Conservation (phyloP, 108 stramenopile species). For the Schizochytrium sp. region DNA sequence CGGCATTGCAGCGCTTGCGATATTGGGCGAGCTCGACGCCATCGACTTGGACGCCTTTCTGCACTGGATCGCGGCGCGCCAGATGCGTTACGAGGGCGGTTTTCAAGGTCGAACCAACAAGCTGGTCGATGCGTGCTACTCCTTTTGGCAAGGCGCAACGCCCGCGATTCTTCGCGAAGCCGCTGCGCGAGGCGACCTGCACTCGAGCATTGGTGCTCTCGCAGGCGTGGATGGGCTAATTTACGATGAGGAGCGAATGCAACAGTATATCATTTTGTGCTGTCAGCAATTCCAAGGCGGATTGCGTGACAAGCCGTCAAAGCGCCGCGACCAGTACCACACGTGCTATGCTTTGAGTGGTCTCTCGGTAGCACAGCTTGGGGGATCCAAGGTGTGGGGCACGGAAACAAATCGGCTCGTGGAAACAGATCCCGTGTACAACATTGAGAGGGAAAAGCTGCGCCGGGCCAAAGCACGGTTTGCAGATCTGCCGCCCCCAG, state of each 20-base stretch:
- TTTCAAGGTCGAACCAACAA: slow-evolving; percentile 94
- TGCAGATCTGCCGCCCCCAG: neutral
- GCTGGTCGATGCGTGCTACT: slow-evolving; percentile 97
- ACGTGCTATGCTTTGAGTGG: slow-evolving; percentile 92
- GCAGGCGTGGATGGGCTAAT: slow-evolving; percentile 31
- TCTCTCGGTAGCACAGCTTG: slow-evolving; percentile 76
- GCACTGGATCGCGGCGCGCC: slow-evolving; percentile 71
- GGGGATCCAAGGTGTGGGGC: slow-evolving; percentile 34
- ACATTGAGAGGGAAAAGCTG: slow-evolving; percentile 62
- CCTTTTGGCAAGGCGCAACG: slow-evolving; percentile 96
- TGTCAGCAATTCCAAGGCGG: slow-evolving; percentile 94
- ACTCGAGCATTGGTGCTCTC: neutral
- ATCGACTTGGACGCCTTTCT: neutral
- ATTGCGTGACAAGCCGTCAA: slow-evolving; percentile 57
- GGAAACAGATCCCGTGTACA: slow-evolving; percentile 65
- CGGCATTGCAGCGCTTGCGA: slow-evolving; percentile 69
- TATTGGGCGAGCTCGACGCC: slow-evolving; percentile 30
- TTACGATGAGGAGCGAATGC: slow-evolving; percentile 65
- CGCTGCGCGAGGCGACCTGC: neutral
- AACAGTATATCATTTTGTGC: slow-evolving; percentile 88
- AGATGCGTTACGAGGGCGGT: slow-evolving; percentile 83
- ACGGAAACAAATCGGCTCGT: slow-evolving; percentile 34
- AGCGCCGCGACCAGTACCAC: slow-evolving; percentile 90
- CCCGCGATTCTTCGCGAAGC: slow-evolving; percentile 56
- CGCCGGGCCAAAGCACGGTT: slow-evolving; percentile 30